Conservation (phyloP, 1,284 basidiomycete genomes). For the Omphalotus olearius region DNA sequence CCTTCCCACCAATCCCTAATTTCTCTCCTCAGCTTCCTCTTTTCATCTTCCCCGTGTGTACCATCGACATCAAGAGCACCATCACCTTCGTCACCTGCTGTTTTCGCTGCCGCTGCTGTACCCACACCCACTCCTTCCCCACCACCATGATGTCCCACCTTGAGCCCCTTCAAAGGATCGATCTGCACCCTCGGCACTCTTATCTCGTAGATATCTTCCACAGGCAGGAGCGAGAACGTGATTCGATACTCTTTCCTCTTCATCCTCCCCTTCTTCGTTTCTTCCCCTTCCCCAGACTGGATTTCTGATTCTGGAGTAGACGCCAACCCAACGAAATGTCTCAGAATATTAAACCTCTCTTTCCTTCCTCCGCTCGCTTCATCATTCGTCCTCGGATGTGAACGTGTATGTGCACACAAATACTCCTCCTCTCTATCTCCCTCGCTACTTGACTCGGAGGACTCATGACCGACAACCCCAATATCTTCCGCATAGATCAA, state of each 20-base stretch:
- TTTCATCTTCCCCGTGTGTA: slow-evolving; percentile 34
- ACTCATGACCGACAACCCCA: too few relatives aligned
- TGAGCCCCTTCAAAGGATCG: not conserved
- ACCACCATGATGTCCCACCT: not conserved
- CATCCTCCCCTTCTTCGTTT: not conserved
- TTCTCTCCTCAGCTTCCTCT: slow-evolving; percentile 46
- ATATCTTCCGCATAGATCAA: slow-evolving; percentile 48
- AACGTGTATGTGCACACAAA: too few relatives aligned
- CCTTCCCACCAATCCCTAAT: slow-evolving; percentile 65
- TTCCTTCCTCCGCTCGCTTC: too few relatives aligned
- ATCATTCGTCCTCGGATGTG: too few relatives aligned
- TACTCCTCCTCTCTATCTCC: too few relatives aligned
- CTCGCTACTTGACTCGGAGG: too few relatives aligned
- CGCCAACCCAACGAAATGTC: slow-evolving; percentile 35
- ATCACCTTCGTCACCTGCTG: not conserved
- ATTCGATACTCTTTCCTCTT: slow-evolving; percentile 31
- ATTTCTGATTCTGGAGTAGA: too few relatives aligned
- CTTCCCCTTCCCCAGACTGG: too few relatives aligned
- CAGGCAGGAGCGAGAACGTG: slow-evolving; percentile 39
- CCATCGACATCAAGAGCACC: not conserved
- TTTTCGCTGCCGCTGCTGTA: too few relatives aligned
- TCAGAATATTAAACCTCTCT: slow-evolving; percentile 37
- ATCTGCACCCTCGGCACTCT: slow-evolving; percentile 52
- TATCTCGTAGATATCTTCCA: slow-evolving; percentile 59
- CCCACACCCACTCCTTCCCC: not conserved